Base-by-base conservation (phyloP, 2,329 filamentous ascomycete genomes). In the Penicillium sp. region DNA sequence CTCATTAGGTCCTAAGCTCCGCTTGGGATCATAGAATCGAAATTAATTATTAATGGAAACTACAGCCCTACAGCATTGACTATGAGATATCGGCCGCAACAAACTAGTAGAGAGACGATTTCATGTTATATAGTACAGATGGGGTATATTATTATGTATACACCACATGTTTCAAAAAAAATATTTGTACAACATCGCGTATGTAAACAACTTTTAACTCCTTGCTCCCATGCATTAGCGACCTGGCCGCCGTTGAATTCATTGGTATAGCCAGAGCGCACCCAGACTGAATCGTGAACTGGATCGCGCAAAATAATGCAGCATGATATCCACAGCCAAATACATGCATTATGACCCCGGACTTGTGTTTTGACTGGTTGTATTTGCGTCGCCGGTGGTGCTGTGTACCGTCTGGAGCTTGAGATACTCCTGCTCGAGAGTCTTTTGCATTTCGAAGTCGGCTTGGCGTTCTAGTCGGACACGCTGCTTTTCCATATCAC, bases 401-500 rank as follows among this genome's bases (percentile, higher is more conserved):
- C 84, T 79, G 57, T 81, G 82, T 31, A 97, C 92, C 5, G 79
- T 89, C 77, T 99, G 94, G 32, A 92, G 81, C 73, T 93, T 93
- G 72, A 88, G 87, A 74, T 97, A 97, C 73, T 99, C 90, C 67
- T 88, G 84, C 76, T 97, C 92, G 46, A 99, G 79, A 7, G 83
- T 84, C 61, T 82, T 84, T 72, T 99, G 94, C 84, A 96, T 85
- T 62, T 97, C 92, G 69, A 99, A 99, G 72, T 99, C 94, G 50
- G 92, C 85, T 73, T 95, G 90, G 57, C 94, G 87, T 74, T 99
- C 94, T 63, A 85, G 84, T 78, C 97, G 97, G 63, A 97, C 73
- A 44, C 89, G 86, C 72, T 96, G 92, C 70, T 95, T 91, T 71
- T 97, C 93, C 81, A 97, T 89, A 70, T 99, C 94, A 61, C 93